Evolutionary conservation across 805 yeast species (phyloP).

Genomic region (Kregervanrija delftensis): DNA sequence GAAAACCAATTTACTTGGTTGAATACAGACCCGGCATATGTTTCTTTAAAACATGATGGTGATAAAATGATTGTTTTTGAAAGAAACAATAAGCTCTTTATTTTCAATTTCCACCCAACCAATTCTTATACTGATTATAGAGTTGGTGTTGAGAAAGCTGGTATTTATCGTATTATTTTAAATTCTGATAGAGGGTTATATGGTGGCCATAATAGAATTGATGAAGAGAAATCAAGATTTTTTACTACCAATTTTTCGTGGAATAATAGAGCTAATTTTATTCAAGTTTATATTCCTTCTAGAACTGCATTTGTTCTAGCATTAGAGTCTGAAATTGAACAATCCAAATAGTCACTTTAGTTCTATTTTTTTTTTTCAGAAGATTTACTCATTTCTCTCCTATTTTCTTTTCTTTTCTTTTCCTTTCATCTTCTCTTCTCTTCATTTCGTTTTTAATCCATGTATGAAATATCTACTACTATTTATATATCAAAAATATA

Average conservation of each 20-base stretch:
- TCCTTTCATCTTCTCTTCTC: not conserved
- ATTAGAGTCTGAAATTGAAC: conserved; percentile 21
- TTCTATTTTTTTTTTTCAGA: not conserved
- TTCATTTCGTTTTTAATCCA: no score
- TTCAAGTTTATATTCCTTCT: conserved; percentile 77
- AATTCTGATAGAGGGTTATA: conserved; percentile 63
- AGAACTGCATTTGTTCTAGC: conserved; percentile 66
- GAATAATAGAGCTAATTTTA: conserved; percentile 71
- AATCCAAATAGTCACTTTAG: not conserved
- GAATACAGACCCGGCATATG: conserved; percentile 64
- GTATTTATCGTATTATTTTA: conserved; percentile 66
- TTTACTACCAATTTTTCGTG: conserved; percentile 71
- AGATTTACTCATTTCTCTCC: not conserved
- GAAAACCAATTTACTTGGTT: conserved; percentile 73
- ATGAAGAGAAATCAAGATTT: conserved; percentile 43
- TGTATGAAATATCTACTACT: no score
- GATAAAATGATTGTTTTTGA: conserved; percentile 90
- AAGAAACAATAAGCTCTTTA: conserved; percentile 74
- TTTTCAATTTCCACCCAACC: conserved; percentile 87
- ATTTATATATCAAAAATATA: no score
- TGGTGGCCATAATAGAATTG: conserved; percentile 81
- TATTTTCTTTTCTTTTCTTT: not conserved
- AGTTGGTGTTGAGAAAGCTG: conserved; percentile 80
- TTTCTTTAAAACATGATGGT: conserved; percentile 79
- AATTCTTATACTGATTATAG: conserved; percentile 80